Percentiles rank a stretch among this genome's conserved stretches.
Evolutionary conservation across 2,329 filamentous ascomycete species (phyloP).

Genomic region (Pestalotiopsis sp.): DNA sequence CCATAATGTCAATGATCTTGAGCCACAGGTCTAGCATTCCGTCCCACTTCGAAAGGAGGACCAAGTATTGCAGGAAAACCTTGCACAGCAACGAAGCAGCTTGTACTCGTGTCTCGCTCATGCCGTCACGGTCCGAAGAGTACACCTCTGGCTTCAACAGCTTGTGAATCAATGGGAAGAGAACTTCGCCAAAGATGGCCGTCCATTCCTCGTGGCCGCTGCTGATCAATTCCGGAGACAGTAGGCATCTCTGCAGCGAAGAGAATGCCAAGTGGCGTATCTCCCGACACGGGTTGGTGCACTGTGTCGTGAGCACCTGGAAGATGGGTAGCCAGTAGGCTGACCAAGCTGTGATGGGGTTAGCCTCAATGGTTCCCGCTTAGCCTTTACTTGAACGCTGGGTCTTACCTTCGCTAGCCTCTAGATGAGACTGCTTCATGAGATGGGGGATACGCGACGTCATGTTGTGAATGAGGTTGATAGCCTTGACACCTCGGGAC

Average conservation of each 20-base stretch:
- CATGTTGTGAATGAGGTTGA: conserved; percentile 80
- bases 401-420: conserved; percentile 74
- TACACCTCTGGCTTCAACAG: conserved; percentile 95
- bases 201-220: conserved; percentile 89
- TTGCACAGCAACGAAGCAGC: conserved; percentile 90
- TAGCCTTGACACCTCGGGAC: conserved; percentile 76
- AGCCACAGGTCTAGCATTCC: conserved; percentile 92
- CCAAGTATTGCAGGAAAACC: conserved; percentile 92
- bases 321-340: conserved; percentile 98
- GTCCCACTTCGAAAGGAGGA: conserved; percentile 81
- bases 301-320: conserved; percentile 84
- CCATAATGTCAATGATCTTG: conserved; percentile 90
- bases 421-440: conserved; percentile 91
- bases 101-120: conserved; percentile 94
- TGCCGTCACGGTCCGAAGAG: conserved; percentile 85
- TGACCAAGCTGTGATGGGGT: conserved; percentile 75
- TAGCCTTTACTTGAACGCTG: not conserved
- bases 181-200: conserved; percentile 89
- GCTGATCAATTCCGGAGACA: conserved; percentile 84
- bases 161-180: conserved; percentile 87
- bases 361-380: conserved; percentile 20
- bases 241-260: conserved; percentile 80
- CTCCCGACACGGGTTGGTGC: conserved; percentile 91
- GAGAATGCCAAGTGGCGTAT: conserved; percentile 88
- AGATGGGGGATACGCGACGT: conserved; percentile 81